A percentile compares a stretch with the other conserved stretches of the same genome.
phyloP scores from a whole-genome alignment of 495 filamentous ascomycete species.

The Talaromyces borbonicus region DNA sequence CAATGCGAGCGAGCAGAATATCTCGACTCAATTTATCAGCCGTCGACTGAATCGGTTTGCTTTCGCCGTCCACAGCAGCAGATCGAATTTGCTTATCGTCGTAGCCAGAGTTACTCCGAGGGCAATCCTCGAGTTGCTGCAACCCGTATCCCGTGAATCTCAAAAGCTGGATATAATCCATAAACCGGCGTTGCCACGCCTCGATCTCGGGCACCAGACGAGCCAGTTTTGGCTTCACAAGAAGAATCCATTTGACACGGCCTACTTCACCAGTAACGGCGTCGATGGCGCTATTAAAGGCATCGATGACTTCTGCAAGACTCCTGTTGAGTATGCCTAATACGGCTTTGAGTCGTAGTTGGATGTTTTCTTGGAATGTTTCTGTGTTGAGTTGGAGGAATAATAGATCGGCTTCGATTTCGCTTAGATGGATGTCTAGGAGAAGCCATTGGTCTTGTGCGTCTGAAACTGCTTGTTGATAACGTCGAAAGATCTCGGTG shows the following conservation, averaged over 20 bases:
- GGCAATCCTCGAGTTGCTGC: background rate
- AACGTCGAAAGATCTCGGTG: background rate
- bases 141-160: background rate
- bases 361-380: background rate
- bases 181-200: background rate
- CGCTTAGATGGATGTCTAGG: background rate
- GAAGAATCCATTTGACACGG: background rate
- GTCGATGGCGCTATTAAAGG: background rate
- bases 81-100: no score
- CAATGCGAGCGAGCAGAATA: background rate
- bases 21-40: background rate
- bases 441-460: background rate
- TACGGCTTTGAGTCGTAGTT: background rate
- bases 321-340: background rate
- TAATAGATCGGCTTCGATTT: background rate
- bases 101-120: no score
- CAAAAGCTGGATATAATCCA: background rate
- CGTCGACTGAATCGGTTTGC: no score
- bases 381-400: background rate
- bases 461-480: background rate
- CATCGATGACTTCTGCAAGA: background rate
- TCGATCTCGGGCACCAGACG: background rate
- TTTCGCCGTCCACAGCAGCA: no score
- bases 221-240: background rate
- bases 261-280: background rate